Base-by-base conservation (phyloP, 2,329 filamentous ascomycete species). In the Ophiostoma ulmi region DNA sequence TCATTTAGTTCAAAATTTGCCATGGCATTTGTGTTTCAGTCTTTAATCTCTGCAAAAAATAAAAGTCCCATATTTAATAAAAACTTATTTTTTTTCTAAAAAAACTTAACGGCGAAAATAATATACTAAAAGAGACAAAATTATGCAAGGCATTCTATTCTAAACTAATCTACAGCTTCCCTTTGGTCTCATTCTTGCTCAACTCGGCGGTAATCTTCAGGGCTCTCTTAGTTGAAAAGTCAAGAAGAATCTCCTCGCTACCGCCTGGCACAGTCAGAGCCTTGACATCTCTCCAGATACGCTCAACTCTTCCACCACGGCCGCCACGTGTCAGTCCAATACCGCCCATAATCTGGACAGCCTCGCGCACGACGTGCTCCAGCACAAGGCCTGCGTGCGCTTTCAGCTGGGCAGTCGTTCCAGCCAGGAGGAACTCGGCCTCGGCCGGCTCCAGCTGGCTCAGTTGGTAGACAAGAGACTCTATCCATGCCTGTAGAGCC, bases 211-310 rank as follows among this genome's bases (percentile, higher is more conserved):
- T 26, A 13, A 58, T 58, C 52, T 58, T 58, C 13, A 58, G 52
- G n/a, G 52, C 52, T 3, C 52, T 8, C n/a, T 58, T 58, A 5
- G 52, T 58, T 8, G 52, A 26, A 58, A 58, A 58, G 52, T 58
- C 52, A 26, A 58, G 52, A 11, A 58, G 52, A 13, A 58, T 58
- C 52, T 58, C 52, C 52, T 58, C 52, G 22, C 52, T 58, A 5
- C 52, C 52, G 11, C 52, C 52, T 14, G 52, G 52, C 52, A 58
- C 52, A 13, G 52, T 58, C 11, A 58, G 52, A 8, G 13, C 52
- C 52, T 58, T 58, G n/a, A 58, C 52, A 26, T 58, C 52, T 26
- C 52, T n/a, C 52, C 52, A 58, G 52, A 58, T 58, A 3, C 52
- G 52, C 52, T 58, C 52, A 26, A 58, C 52, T 10, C 52, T 22